phyloP scores from a whole-genome alignment of 805 yeast species.

The Candida stauntonica region DNA sequence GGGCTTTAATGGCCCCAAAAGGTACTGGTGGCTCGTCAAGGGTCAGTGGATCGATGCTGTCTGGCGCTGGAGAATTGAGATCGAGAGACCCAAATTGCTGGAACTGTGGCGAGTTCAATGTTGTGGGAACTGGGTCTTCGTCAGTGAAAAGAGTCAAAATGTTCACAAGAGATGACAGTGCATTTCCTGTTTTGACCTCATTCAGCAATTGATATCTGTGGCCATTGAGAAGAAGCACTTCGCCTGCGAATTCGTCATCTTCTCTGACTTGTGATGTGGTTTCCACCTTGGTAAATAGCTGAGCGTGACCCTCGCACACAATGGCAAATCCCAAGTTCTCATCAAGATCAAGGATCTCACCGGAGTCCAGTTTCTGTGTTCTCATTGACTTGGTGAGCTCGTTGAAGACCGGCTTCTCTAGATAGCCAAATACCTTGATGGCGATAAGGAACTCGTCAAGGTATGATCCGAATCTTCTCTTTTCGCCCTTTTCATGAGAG shows the following conservation, averaged over 20 bases:
- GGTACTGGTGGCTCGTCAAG: slow-evolving; percentile 8
- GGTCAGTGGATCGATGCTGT: slow-evolving; percentile 20
- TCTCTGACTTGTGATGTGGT: slow-evolving; percentile 13
- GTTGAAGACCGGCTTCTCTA: slow-evolving; percentile 86
- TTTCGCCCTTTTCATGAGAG: slow-evolving; percentile 29
- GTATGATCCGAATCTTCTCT: slow-evolving; percentile 50
- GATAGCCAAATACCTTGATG: slow-evolving; percentile 88
- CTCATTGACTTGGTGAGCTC: slow-evolving; percentile 90
- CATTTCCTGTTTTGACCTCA: slow-evolving; percentile 78
- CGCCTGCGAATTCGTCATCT: slow-evolving; percentile 24
- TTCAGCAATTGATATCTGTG: slow-evolving; percentile 70
- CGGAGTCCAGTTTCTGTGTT: slow-evolving; percentile 73
- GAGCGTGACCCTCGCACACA: slow-evolving; percentile 87
- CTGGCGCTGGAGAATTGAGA: background rate
- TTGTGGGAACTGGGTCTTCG: slow-evolving; percentile 22
- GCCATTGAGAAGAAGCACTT: slow-evolving; percentile 45
- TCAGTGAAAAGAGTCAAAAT: slow-evolving; percentile 71
- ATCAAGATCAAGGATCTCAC: slow-evolving; percentile 71
- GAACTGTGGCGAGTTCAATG: slow-evolving; percentile 5
- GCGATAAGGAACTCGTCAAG: slow-evolving; percentile 88
- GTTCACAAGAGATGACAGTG: slow-evolving; percentile 77
- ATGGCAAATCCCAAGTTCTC: slow-evolving; percentile 82
- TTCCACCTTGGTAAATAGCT: slow-evolving; percentile 61
- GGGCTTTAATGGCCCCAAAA: slow-evolving; percentile 4
- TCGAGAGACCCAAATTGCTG: slow-evolving; percentile 1